phyloP scores from a whole-genome alignment of 768 basidiomycete genomes.

The Mycena galericulata region DNA sequence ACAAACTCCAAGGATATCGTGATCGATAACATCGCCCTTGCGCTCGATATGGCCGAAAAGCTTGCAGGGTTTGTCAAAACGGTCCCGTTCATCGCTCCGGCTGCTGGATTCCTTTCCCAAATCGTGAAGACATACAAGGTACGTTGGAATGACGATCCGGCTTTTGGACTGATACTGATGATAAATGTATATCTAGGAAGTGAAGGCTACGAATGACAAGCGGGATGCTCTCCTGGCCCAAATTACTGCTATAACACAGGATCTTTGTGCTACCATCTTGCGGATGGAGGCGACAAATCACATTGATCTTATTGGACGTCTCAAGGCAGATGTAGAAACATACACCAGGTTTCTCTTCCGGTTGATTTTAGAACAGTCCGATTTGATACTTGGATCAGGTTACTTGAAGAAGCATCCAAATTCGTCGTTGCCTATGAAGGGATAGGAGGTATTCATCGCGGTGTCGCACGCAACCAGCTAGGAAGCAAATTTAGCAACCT shows the following conservation, averaged over 20 bases:
- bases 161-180: too few species aligned
- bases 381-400: not conserved
- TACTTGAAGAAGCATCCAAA: not conserved
- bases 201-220: slow-evolving; percentile 3
- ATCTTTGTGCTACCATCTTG: slow-evolving; percentile 10
- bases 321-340: not conserved
- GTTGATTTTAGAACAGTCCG: not conserved
- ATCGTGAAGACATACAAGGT: slow-evolving; percentile 1
- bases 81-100: not conserved
- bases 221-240: not conserved
- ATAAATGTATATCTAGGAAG: not conserved
- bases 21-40: not conserved
- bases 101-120: not conserved
- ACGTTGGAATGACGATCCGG: not conserved
- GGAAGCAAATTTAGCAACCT: not conserved
- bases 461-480: not conserved
- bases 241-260: not conserved
- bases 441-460: not conserved
- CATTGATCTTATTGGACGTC: not conserved
- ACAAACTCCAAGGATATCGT: not conserved
- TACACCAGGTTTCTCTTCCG: not conserved
- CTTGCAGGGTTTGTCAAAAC: not conserved
- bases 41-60: not conserved
- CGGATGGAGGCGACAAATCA: slow-evolving; percentile 2
- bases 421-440: not conserved